These are phyloP conservation scores for Pichia sp. DNA, from an alignment of 1,139 yeast species.

Conservation along the genomic window DNA sequence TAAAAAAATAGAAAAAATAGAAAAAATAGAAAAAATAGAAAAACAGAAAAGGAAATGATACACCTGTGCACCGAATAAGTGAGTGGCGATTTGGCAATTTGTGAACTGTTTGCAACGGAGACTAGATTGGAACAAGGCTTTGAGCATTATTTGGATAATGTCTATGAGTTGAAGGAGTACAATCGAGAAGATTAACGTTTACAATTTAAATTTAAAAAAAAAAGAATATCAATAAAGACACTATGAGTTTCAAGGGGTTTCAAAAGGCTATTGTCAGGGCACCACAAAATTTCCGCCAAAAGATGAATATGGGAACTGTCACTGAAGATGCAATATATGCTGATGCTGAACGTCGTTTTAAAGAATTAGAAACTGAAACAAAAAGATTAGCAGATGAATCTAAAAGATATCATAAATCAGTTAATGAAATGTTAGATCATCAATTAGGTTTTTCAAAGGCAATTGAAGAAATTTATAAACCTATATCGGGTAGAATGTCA, in stretches of 20 bases:
- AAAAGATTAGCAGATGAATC: conserved; percentile 87
- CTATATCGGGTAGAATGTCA: conserved; percentile 84
- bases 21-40: too few relatives aligned
- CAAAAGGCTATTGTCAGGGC: conserved; percentile 84
- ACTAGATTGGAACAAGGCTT: too few relatives aligned
- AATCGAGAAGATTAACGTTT: too few relatives aligned
- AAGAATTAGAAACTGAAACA: conserved; percentile 84
- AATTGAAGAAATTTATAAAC: conserved; percentile 93
- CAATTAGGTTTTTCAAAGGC: conserved; percentile 92
- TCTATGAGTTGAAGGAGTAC: too few relatives aligned
- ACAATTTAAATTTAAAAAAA: too few relatives aligned
- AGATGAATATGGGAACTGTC: conserved; percentile 77
- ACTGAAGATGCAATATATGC: conserved; percentile 84
- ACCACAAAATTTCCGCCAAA: conserved; percentile 72
- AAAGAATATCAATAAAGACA: neutral
- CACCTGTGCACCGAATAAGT: neutral
- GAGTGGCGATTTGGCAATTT: too few relatives aligned
- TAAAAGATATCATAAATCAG: conserved; percentile 81
- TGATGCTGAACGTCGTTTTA: conserved; percentile 95
- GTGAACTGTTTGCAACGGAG: too few relatives aligned
- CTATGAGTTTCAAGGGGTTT: conserved; percentile 91
- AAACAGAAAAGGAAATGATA: too few relatives aligned
- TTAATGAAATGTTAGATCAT: conserved; percentile 86
- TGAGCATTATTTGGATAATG: too few relatives aligned
- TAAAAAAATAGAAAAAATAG: too few relatives aligned